phyloP scores from a whole-genome alignment of 1,284 basidiomycete genomes.

The Rhodofomes roseus region DNA sequence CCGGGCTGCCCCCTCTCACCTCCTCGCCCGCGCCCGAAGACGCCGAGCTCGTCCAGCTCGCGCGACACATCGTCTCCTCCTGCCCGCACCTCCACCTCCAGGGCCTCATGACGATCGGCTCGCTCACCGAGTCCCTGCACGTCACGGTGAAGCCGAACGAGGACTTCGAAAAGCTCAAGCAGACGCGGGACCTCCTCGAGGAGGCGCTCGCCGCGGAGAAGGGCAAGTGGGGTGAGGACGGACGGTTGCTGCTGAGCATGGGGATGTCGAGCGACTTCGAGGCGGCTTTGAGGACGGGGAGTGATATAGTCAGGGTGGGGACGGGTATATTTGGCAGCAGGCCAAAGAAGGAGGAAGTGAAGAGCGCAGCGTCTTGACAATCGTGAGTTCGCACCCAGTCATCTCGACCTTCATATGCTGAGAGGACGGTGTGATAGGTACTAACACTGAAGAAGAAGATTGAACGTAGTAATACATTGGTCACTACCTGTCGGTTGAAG shows the following conservation, averaged over 20 bases:
- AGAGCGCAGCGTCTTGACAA: not conserved
- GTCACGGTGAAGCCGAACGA: slow-evolving; percentile 62
- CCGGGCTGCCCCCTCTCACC: slow-evolving; percentile 69
- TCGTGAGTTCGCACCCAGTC: too few relatives aligned
- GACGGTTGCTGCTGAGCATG: slow-evolving; percentile 84
- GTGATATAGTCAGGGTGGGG: slow-evolving; percentile 88
- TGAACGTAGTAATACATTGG: too few relatives aligned
- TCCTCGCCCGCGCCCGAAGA: slow-evolving; percentile 18
- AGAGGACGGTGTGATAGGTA: too few relatives aligned
- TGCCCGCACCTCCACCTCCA: slow-evolving; percentile 78
- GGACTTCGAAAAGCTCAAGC: slow-evolving; percentile 76
- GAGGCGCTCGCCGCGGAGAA: slow-evolving; percentile 34
- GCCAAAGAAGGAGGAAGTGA: slow-evolving; percentile 41
- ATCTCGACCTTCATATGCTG: too few relatives aligned
- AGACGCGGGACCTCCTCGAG: slow-evolving; percentile 59
- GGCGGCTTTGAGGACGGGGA: slow-evolving; percentile 80
- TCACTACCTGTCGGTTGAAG: too few relatives aligned
- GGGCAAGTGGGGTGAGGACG: slow-evolving; percentile 48
- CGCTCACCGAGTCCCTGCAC: slow-evolving; percentile 67
- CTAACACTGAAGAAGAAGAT: too few relatives aligned
- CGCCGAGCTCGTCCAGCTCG: slow-evolving; percentile 63
- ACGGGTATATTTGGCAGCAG: slow-evolving; percentile 87
- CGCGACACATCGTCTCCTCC: slow-evolving; percentile 62
- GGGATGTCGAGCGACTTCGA: slow-evolving; percentile 98
- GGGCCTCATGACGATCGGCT: slow-evolving; percentile 97